Base-by-base conservation (phyloP, 108 stramenopile species). In the Schizochytrium sp. region DNA sequence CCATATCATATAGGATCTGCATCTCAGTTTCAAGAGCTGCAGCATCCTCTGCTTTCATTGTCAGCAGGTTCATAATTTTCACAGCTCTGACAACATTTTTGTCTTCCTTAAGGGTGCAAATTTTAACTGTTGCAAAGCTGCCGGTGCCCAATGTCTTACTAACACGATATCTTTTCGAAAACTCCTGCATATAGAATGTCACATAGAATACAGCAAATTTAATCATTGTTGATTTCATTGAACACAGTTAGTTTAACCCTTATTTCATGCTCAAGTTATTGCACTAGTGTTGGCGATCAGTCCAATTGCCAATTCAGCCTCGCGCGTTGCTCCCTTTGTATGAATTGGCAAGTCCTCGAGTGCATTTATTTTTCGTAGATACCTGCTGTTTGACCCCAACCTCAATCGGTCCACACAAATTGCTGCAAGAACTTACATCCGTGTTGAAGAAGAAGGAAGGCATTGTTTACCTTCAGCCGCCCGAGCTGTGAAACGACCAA, bases 111-210 rank as follows among this genome's bases (percentile, higher is more conserved):
- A 59, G 40, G 2, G 87, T 89, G 46, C 61, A 89, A 13, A 87
- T 45, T 42, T 87, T 89, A 40, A 92, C 92, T n/a, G 87, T 89
- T 72, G 88, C 90, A 59, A 90, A 90, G 57, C 59, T 50, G 28
- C 92, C 92, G 17, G 88, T 76, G 0, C 92, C 92, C 0, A 92
- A 88, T 4, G 47, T 83, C 46, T 72, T 89, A 7, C 88, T 59
- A 72, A 92, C 13, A 4, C 64, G 88, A 88, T 92, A 92, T 46
- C 59, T 13, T 28, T 55, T 87, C 12, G 61, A 40, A 72, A 83
- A 89, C 45, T 89, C 89, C 56, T 91, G 61, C 59, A 49, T 10
- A 0, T 53, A 45, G 42, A 46, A 45, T 46, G 50, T 47, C 17
- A 1, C 28, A 28, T 38, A 12, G 12, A 8, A 13, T 8, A 38